Conservation (phyloP, 768 basidiomycete species). For the Tylopilus balloui region DNA sequence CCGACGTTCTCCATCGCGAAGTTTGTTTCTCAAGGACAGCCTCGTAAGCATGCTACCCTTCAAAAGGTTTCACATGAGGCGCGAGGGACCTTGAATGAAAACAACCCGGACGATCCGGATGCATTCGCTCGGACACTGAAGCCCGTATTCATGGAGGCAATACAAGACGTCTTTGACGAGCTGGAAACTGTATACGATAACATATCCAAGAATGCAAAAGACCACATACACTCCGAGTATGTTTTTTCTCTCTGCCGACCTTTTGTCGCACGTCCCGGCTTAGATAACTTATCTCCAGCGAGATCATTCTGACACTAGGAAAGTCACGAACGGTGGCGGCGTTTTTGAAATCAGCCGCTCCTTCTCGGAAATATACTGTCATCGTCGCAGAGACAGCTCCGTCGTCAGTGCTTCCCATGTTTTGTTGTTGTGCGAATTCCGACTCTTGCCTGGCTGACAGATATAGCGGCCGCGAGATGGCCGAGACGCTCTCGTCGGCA, state of each 20-base stretch:
- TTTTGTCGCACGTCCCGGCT: neutral
- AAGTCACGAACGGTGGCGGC: conserved; percentile 91
- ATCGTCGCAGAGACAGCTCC: conserved; percentile 96
- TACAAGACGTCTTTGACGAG: conserved; percentile 94
- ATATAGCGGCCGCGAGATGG: conserved; percentile 83
- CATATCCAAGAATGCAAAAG: conserved; percentile 88
- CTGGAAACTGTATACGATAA: conserved; percentile 94
- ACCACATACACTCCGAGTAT: conserved; percentile 98
- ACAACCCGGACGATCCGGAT: conserved; percentile 72
- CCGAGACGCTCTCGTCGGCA: conserved; percentile 69
- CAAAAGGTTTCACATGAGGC: conserved; percentile 42
- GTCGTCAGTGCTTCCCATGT: conserved; percentile 50
- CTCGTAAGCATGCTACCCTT: conserved; percentile 41
- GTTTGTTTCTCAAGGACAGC: conserved; percentile 79
- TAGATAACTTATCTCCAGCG: conserved; percentile 44
- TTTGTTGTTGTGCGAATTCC: conserved; percentile 2
- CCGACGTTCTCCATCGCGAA: conserved; percentile 69
- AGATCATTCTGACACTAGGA: conserved; percentile 93
- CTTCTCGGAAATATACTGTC: conserved; percentile 89
- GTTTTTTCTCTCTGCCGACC: conserved; percentile 26
- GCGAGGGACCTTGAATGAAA: conserved; percentile 57
- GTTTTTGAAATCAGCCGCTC: conserved; percentile 88
- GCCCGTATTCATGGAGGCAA: conserved; percentile 94
- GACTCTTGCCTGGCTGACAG: conserved; percentile 35
- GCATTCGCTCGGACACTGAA: conserved; percentile 76